Evolutionary conservation across 1,284 basidiomycete genomes (phyloP), one percentile per base, ranked within the genome.

Genomic region (Ceratobasidium sp.): DNA sequence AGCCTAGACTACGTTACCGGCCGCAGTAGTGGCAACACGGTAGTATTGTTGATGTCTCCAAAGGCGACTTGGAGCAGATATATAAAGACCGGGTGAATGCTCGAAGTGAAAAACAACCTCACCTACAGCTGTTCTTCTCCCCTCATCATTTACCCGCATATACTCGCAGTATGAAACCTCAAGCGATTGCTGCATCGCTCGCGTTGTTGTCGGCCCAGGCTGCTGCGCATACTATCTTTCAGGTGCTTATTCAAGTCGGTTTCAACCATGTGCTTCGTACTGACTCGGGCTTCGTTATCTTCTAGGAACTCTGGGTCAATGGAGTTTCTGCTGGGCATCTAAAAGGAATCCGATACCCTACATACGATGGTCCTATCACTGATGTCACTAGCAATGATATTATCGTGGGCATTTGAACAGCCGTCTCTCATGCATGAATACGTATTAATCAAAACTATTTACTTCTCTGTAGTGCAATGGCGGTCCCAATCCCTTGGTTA

Each of bases 151-250:
- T 66, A 65, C 30, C 73, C 73, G 62, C 52, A 46, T 66, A 75
- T 75, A 75, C 62, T 30, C 73, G 62, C 62, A 75, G 8, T 6
- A 75, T 75, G 73, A 75, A 57, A 46, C 46, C 73, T 35, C 73
- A 75, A 46, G 73, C 50, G 23, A 65, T 75, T 55, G 62, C 60
- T 46, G 62, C 73, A 8, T 75, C 73, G 30, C 62, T 75, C 18
- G 73, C 73, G n/a, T 27, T 75, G 33, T 65, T 75, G 7, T 66
- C 73, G 48, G 73, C 62, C 27, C 73, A 44, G 33, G 79, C 77
- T 23, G 68, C 73, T 57, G 79, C 77, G 3, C 79, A 79, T n/a
- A 79, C 79, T 2, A 79, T 79, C 68, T 75, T 79, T 35, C 79
- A 79, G 52, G 73, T 75, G 16, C 8, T 50, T 55, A 38, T 41